Evolutionary conservation across 2,329 filamentous ascomycete species (phyloP), one percentile per base, ranked within the genome.

Genomic region (Paecilomyces sp.): DNA sequence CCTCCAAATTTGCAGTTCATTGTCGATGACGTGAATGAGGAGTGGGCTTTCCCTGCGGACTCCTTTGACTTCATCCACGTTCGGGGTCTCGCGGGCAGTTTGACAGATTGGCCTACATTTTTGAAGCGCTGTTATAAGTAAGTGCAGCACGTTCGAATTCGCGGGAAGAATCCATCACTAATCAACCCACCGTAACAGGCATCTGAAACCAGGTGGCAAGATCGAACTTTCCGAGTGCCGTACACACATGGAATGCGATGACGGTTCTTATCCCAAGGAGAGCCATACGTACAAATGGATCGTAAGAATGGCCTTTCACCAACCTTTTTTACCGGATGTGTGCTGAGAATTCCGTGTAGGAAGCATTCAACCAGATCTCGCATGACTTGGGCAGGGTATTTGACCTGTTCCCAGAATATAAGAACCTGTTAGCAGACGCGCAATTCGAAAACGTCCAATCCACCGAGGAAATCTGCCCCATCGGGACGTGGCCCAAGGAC

Each of bases 331-430:
- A 15, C 8, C 5, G 50, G 24, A 15, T 33, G 5, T 3, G 41
- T 47, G 22, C 13, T 34, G 36, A 56, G 54, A 30, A 24, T 50
- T 28, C 12, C 7, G 36, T 54, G 6, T 13, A 62, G 58, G 60
- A 51, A 9, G 66, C 66, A 53, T 65, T 66, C 50, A 60, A 64
- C 54, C 62, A 61, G 15, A 61, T 67, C 13, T 55, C 58, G 3
- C 50, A 60, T 97, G 61, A 61, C 15, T 59, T 65, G 11, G 66
- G 65, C 30, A 57, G 60, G 41, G 22, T 58, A 5, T 67, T 65
- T 56, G 65, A 66, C 58, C 54, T 63, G 6, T 57, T 60, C n/a
- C 62, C 62, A 1, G 28, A 61, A 15, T 53, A 65, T 22, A 53
- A 60, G 2, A 55, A 54, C 2, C 57, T 66, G 5, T 53, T 73